These are phyloP conservation scores for Saccharomycopsis hybrid DNA, from an alignment of 1,139 yeast genomes.

Conservation along the genomic window DNA sequence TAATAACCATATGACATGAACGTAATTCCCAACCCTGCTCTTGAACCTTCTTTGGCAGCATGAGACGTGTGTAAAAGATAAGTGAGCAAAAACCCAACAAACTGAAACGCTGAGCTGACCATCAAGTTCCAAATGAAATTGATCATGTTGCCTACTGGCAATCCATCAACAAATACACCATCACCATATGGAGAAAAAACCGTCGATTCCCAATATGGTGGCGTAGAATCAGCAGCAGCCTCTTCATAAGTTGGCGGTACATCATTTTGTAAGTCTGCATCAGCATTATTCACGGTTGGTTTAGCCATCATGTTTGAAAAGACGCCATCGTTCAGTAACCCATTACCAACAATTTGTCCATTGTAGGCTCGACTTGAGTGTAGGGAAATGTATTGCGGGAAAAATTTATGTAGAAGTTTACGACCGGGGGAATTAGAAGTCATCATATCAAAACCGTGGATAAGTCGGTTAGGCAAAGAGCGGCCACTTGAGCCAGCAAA, in stretches of 20 bases:
- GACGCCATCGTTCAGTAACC: constrained; percentile 74
- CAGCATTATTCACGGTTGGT: constrained; percentile 34
- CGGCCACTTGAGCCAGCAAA: no score
- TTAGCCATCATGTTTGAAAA: constrained; percentile 87
- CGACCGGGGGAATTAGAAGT: constrained; percentile 20
- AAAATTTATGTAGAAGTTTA: constrained; percentile 9
- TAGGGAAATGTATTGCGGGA: constrained; percentile 12
- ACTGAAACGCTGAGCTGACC: constrained; percentile 86
- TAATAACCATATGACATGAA: constrained; percentile 71
- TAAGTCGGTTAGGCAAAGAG: no score
- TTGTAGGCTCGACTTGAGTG: constrained; percentile 9
- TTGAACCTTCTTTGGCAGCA: constrained; percentile 93
- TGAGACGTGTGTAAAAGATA: constrained; percentile 92
- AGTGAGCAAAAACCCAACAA: constrained; percentile 86
- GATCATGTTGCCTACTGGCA: constrained; percentile 91
- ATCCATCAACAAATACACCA: constrained; percentile 89
- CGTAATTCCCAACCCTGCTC: constrained; percentile 88
- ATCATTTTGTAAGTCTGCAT: constrained; percentile 37
- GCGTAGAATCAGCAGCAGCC: constrained; percentile 91
- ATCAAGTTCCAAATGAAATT: constrained; percentile 86
- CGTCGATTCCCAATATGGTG: constrained; percentile 95
- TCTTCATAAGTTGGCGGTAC: constrained; percentile 93
- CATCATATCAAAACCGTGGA: constrained; percentile 3
- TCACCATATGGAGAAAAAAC: constrained; percentile 76
- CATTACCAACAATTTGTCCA: constrained; percentile 35